A percentile compares a stretch with the other conserved stretches of the same genome.
Evolutionary conservation across 2,329 filamentous ascomycete genomes (phyloP).

Genomic region (Sphaerostilbella broomeana): DNA sequence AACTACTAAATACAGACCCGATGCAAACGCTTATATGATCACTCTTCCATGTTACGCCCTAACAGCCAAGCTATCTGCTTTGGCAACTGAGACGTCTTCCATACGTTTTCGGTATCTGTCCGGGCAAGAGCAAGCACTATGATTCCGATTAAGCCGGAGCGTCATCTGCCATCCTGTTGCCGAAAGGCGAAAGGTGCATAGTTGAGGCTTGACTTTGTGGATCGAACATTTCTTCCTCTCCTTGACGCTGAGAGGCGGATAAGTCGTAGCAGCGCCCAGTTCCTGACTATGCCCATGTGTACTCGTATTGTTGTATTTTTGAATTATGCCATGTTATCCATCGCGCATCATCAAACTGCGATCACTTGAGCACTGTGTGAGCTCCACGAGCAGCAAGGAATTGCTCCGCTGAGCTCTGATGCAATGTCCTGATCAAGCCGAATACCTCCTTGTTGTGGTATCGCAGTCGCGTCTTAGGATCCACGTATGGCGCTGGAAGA

Average conservation of each 20-base stretch:
- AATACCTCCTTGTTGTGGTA: slow-evolving; percentile 96
- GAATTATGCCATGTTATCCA: not conserved
- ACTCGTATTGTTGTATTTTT: not conserved
- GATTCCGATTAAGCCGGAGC: slow-evolving; percentile 99
- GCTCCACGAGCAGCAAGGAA: slow-evolving; percentile 87
- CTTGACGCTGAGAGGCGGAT: not conserved
- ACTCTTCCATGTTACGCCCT: slow-evolving; percentile 37
- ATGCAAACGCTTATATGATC: too few relatives aligned
- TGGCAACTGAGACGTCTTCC: slow-evolving; percentile 58
- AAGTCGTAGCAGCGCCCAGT: too few relatives aligned
- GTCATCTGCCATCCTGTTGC: slow-evolving; percentile 72
- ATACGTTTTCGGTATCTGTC: slow-evolving; percentile 80
- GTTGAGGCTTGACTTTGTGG: slow-evolving; percentile 95
- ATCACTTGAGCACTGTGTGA: slow-evolving; percentile 84
- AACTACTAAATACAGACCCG: too few relatives aligned
- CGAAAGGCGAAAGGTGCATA: slow-evolving; percentile 79
- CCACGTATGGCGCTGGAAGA: slow-evolving; percentile 81
- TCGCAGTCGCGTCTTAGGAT: slow-evolving; percentile 87
- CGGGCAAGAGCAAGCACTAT: slow-evolving; percentile 60
- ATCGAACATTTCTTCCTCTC: slow-evolving; percentile 55
- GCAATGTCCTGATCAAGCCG: slow-evolving; percentile 69
- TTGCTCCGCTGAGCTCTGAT: slow-evolving; percentile 76
- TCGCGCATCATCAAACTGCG: not conserved
- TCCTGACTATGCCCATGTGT: not conserved
- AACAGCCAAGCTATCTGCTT: slow-evolving; percentile 46